phyloP scores from a whole-genome alignment of 2,329 filamentous ascomycete genomes.

The Chaetomium strumarium region DNA sequence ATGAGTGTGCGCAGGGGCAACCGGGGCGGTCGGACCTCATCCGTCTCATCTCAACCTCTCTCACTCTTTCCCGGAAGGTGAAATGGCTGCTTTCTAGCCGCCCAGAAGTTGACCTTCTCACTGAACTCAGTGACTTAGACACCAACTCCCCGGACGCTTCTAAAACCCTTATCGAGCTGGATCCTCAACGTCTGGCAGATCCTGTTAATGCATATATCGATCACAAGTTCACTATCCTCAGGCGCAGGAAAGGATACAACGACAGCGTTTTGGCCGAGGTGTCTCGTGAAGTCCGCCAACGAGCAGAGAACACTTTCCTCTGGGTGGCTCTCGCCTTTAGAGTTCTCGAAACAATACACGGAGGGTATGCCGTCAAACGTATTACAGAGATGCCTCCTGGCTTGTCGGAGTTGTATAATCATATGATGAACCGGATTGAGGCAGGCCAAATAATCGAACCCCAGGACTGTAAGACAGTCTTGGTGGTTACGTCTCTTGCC shows the following conservation, averaged over 20 bases:
- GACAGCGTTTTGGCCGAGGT: slow-evolving; percentile 8
- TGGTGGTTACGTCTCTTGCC: slow-evolving; percentile 11
- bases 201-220: slow-evolving; percentile 16
- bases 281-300: slow-evolving; percentile 19
- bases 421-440: slow-evolving; percentile 23
- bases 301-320: slow-evolving; percentile 34
- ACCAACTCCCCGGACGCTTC: background rate
- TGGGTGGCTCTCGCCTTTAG: slow-evolving; percentile 33
- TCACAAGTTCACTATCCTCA: slow-evolving; percentile 15
- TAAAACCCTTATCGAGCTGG: slow-evolving; percentile 12
- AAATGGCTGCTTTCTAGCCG: slow-evolving; percentile 20
- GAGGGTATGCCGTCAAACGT: slow-evolving; percentile 12
- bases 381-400: slow-evolving; percentile 22
- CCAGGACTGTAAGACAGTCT: slow-evolving; percentile 19
- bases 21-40: slow-evolving; percentile 5
- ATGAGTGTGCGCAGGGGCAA: slow-evolving; percentile 7
- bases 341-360: slow-evolving; percentile 3
- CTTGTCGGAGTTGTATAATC: slow-evolving; percentile 24
- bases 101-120: slow-evolving; percentile 10
- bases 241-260: slow-evolving; percentile 7
- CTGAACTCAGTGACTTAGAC: background rate
- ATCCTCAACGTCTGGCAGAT: slow-evolving; percentile 8
- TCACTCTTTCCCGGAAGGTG: slow-evolving; percentile 9
- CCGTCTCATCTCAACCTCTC: slow-evolving; percentile 7
- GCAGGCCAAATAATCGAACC: background rate